These are phyloP conservation scores for Fusarium beomiforme DNA, from an alignment of 2,329 filamentous ascomycete genomes.

Conservation along the genomic window DNA sequence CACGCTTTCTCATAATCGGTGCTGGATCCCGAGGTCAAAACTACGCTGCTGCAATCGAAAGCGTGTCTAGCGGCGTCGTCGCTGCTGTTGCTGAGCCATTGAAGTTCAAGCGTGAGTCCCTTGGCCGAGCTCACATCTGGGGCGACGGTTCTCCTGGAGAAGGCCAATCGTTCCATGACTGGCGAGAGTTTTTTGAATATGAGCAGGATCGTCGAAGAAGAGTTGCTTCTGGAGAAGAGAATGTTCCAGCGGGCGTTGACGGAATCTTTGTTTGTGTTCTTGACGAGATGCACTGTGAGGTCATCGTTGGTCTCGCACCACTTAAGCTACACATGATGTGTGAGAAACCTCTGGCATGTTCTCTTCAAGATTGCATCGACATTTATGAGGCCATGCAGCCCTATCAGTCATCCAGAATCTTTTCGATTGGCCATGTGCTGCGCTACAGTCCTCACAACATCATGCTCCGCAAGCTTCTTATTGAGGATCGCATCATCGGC, in stretches of 20 bases:
- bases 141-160: slow-evolving; percentile 58
- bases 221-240: slow-evolving; percentile 57
- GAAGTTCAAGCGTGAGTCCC: slow-evolving; percentile 75
- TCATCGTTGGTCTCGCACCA: slow-evolving; percentile 77
- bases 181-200: slow-evolving; percentile 80
- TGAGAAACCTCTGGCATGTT: slow-evolving; percentile 92
- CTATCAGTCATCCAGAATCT: slow-evolving; percentile 60
- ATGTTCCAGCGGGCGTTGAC: slow-evolving; percentile 65
- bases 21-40: slow-evolving; percentile 81
- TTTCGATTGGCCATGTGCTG: slow-evolving; percentile 93
- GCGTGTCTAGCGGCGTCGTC: slow-evolving; percentile 73
- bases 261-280: slow-evolving; percentile 75
- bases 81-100: slow-evolving; percentile 85
- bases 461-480: slow-evolving; percentile 79
- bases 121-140: slow-evolving; percentile 82
- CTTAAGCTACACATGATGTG: slow-evolving; percentile 86
- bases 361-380: slow-evolving; percentile 77
- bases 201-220: slow-evolving; percentile 71
- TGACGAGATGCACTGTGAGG: slow-evolving; percentile 88
- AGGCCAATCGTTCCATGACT: slow-evolving; percentile 77
- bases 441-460: slow-evolving; percentile 95
- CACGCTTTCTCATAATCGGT: slow-evolving; percentile 81
- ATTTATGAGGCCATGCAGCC: slow-evolving; percentile 71
- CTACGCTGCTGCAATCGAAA: slow-evolving; percentile 76
- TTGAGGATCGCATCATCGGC: slow-evolving; percentile 80